Base-by-base conservation (phyloP, 2,329 filamentous ascomycete species). In the Aspergillus texensis region DNA sequence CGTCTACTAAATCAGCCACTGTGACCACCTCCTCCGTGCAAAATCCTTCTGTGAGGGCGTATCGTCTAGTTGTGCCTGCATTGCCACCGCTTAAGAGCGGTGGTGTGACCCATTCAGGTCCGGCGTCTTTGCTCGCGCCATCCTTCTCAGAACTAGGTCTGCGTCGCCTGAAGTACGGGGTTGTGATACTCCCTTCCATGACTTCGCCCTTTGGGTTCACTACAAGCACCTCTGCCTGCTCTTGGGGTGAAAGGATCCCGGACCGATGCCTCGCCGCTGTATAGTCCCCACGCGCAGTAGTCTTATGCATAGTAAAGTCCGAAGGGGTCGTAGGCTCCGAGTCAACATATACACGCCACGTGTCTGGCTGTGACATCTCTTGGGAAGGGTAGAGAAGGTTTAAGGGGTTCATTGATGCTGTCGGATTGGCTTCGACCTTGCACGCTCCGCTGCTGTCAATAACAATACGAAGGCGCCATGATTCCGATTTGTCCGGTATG, bases 111-210 rank as follows among this genome's bases (percentile, higher is more conserved):
- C 94, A 98, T 57, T 81, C 79, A 1, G 86, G 88, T 43, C 52
- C 62, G 19, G 30, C 43, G 11, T 54, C 45, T 34, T 57, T n/a
- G n/a, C 32, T 39, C 32, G 16, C 32, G 45, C 46, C 46, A 21
- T 32, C 39, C n/a, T 52, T 54, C 55, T 54, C 24, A n/a, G 36
- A 60, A 30, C 28, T 24, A 28, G 58, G 55, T 26, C 34, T 54
- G 16, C 66, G 67, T 52, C 91, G 87, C 82, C 86, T 92, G 68
- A 97, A 91, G 76, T 94, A 97, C 0, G 91, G 88, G 0, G 90
- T 96, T 0, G 91, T 94, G 19, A 91, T 85, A 65, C 90, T 94
- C 10, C 92, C 93, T 77, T 98, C 94, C 86, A 96, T 96, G 41
- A 97, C 79, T 56, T 89, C 85, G 1, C 84, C 84, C 32, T 86